Base-by-base conservation (phyloP, 2,329 filamentous ascomycete species). In the Diaporthe eres region DNA sequence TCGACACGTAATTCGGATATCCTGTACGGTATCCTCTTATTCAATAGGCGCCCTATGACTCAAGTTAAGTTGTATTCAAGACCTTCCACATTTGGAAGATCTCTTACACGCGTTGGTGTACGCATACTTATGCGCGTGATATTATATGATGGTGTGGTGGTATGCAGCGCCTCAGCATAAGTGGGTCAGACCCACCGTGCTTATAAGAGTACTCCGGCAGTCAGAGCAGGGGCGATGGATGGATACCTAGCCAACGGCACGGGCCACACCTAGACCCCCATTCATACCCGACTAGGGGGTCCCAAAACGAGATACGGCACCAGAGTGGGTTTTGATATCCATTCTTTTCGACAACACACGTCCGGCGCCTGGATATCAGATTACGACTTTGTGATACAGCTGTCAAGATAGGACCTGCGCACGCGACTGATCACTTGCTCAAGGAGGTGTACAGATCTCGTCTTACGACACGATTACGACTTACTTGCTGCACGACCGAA, bases 121-220 rank as follows among this genome's bases (percentile, higher is more conserved):
- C 58, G 58, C 58, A 61, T 10, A 61, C 58, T 61, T 61, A 42
- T 42, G 37, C 37, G 37, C 25, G 58, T 61, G 58, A 61, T 61
- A 25, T 42, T 61, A 42, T 61, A 61, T 60, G 22, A 39, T n/a
- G 22, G 58, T 61, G 58, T 60, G 58, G 58, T 61, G n/a, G 22
- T 22, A 61, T 61, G 58, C 58, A 61, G 58, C 58, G 57, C 57
- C 57, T n/a, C 57, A 39, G 57, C 22, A 13, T 39, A 61, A 42
- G 58, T 61, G 58, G 58, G 58, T 42, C 58, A 42, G 58, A 42
- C 37, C 58, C 58, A 61, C 58, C 58, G 13, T 37, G 15, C 7
- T 51, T 10, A 58, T 22, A 58, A 10, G 15, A 37, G 19, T 61
- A 61, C 58, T 61, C 22, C 37, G n/a, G 58, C 58, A 42, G 25